Conservation (phyloP, 805 yeast species). For the Ogataea pignaliae region DNA sequence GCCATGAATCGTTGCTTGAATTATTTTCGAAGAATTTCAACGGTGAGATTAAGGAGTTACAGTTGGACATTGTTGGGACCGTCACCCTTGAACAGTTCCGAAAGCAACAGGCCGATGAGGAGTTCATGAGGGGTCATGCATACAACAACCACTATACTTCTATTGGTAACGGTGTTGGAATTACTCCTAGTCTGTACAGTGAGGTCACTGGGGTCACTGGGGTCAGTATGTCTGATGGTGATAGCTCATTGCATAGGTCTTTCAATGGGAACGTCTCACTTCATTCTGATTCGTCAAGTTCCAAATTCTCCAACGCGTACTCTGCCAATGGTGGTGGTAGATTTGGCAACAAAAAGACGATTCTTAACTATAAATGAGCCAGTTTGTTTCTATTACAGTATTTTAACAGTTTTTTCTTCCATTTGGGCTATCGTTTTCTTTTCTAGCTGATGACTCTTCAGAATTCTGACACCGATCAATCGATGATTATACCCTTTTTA, state of each 20-base stretch:
- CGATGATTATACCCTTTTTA: too few species aligned
- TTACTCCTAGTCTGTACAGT: constrained; percentile 5
- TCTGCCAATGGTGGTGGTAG: constrained; percentile 5
- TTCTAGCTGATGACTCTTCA: too few species aligned
- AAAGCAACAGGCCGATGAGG: background rate
- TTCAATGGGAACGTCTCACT: constrained; percentile 9
- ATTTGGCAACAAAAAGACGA: constrained; percentile 9
- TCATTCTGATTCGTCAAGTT: constrained; percentile 16
- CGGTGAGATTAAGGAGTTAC: constrained; percentile 50
- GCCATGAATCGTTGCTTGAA: constrained; percentile 64
- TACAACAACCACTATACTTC: background rate
- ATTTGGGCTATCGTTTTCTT: too few species aligned
- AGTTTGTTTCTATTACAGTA: too few species aligned
- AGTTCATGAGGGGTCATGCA: background rate
- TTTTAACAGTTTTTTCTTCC: too few species aligned
- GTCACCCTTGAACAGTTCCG: constrained; percentile 12
- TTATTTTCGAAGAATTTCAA: constrained; percentile 65
- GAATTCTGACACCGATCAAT: too few species aligned
- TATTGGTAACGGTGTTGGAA: background rate
- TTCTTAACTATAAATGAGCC: constrained; percentile 5
- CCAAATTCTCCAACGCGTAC: constrained; percentile 10
- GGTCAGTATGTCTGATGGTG: background rate
- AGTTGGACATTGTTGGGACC: constrained; percentile 25
- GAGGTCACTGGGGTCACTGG: constrained; percentile 2
- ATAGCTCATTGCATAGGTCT: constrained; percentile 6